These are phyloP conservation scores for Bipolaris sorokiniana DNA, from an alignment of 2,329 filamentous ascomycete species.

Conservation along the genomic window DNA sequence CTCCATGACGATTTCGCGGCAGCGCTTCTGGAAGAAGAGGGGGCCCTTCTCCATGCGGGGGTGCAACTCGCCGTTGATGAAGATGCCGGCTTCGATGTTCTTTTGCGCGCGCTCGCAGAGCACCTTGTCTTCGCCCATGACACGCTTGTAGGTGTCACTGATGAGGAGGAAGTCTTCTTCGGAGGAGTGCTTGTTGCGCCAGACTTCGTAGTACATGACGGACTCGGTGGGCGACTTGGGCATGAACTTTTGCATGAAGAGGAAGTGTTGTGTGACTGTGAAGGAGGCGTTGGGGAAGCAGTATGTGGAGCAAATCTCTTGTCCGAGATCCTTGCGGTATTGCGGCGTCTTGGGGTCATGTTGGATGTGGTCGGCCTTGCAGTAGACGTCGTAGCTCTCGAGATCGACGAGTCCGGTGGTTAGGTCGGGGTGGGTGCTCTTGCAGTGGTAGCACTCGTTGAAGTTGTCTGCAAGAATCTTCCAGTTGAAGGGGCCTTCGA, in stretches of 20 bases:
- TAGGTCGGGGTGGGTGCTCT: slow-evolving; percentile 64
- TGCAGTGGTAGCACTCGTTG: slow-evolving; percentile 71
- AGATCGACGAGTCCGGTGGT: slow-evolving; percentile 62
- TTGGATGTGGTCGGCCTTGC: slow-evolving; percentile 40
- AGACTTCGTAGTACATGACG: slow-evolving; percentile 68
- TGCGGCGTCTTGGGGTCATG: slow-evolving; percentile 41
- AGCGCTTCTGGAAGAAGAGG: slow-evolving; percentile 61
- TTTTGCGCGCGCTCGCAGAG: slow-evolving; percentile 65
- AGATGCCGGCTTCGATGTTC: slow-evolving; percentile 67
- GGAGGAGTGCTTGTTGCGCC: slow-evolving; percentile 65
- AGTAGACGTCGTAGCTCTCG: slow-evolving; percentile 56
- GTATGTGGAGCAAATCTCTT: slow-evolving; percentile 41
- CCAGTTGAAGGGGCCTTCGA: slow-evolving; percentile 45
- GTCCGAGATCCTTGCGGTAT: slow-evolving; percentile 31
- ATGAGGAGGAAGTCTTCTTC: slow-evolving; percentile 65
- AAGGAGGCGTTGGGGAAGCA: slow-evolving; percentile 42
- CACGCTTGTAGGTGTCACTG: slow-evolving; percentile 65
- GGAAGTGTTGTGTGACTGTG: slow-evolving; percentile 57
- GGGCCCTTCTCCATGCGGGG: slow-evolving; percentile 66
- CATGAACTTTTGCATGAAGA: slow-evolving; percentile 68
- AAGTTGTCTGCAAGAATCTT: slow-evolving; percentile 62
- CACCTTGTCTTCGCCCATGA: slow-evolving; percentile 69
- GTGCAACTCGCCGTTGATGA: slow-evolving; percentile 68
- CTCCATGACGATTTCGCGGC: slow-evolving; percentile 57
- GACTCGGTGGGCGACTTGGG: slow-evolving; percentile 59